These are phyloP conservation scores for Aspergillus versicolor DNA, from an alignment of 2,329 filamentous ascomycete genomes.

Conservation along the genomic window DNA sequence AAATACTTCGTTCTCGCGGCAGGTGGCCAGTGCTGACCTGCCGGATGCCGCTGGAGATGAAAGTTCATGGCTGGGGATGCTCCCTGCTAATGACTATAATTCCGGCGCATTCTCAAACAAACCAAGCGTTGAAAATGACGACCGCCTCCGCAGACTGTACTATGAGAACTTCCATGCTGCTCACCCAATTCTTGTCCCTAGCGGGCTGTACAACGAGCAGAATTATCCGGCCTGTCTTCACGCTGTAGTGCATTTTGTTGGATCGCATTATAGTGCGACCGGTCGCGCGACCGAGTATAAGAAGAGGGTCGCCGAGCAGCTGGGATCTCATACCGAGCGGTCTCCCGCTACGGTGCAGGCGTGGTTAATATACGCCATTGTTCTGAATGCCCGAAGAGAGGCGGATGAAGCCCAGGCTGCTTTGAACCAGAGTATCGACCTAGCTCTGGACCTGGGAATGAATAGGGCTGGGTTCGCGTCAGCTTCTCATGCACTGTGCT, in stretches of 20 bases:
- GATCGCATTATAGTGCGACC: slow-evolving; percentile 49
- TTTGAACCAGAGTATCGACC: slow-evolving; percentile 63
- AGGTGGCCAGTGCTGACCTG: neutral
- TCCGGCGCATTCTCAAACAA: neutral
- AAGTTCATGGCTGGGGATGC: neutral
- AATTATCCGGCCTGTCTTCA: slow-evolving; percentile 48
- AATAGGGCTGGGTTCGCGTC: slow-evolving; percentile 62
- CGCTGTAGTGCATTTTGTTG: slow-evolving; percentile 53
- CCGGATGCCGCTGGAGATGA: neutral
- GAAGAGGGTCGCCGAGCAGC: slow-evolving; percentile 11
- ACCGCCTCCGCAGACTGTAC: slow-evolving; percentile 47
- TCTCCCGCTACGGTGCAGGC: slow-evolving; percentile 39
- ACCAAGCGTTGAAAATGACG: slow-evolving; percentile 17
- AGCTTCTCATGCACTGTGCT: slow-evolving; percentile 46
- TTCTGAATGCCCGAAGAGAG: slow-evolving; percentile 35
- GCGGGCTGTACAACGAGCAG: slow-evolving; percentile 36
- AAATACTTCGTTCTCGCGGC: neutral
- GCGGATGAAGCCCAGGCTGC: slow-evolving; percentile 30
- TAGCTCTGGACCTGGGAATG: slow-evolving; percentile 73
- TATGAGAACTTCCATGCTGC: slow-evolving; percentile 54
- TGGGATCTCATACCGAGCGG: slow-evolving; percentile 13
- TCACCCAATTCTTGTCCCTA: slow-evolving; percentile 56
- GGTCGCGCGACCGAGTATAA: slow-evolving; percentile 21
- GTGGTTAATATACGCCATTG: slow-evolving; percentile 37
- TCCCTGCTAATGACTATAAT: neutral